Evolutionary conservation across 2,329 filamentous ascomycete species (phyloP).

Genomic region (Xylariales sp.): DNA sequence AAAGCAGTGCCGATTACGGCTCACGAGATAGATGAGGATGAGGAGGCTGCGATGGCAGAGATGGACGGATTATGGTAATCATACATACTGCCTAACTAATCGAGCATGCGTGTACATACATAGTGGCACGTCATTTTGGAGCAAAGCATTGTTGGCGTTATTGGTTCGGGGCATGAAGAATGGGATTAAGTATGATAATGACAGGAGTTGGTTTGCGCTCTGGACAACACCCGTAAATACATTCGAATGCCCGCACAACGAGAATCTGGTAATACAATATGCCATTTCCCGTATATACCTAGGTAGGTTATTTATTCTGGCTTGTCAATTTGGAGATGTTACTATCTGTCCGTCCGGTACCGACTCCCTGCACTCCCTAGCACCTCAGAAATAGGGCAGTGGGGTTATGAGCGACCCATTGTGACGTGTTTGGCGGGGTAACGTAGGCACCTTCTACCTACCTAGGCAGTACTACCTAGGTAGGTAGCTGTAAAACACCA

Average conservation of each 20-base stretch:
- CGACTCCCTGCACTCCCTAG: no score
- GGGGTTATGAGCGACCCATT: no score
- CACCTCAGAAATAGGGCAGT: no score
- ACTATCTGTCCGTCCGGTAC: no score
- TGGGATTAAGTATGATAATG: background rate
- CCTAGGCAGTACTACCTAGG: no score
- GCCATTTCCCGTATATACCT: background rate
- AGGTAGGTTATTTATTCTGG: background rate
- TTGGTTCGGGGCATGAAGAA: background rate
- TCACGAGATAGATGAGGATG: conserved; percentile 32
- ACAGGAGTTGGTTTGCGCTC: background rate
- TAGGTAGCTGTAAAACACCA: background rate
- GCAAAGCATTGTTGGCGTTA: conserved; percentile 32
- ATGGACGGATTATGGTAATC: conserved; percentile 66
- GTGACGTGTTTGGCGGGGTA: conserved; percentile 39
- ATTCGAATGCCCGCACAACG: background rate
- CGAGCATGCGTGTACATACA: background rate
- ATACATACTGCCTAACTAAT: background rate
- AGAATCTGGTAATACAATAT: no score
- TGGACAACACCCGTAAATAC: background rate
- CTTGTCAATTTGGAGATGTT: no score
- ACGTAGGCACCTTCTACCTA: no score
- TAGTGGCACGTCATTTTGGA: background rate
- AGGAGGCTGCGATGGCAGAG: conserved; percentile 42
- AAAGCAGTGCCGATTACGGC: background rate